A percentile compares a stretch with the other conserved stretches of the same genome.
Evolutionary conservation across 768 basidiomycete species (phyloP).

Genomic region (Lactarius hatsudake): DNA sequence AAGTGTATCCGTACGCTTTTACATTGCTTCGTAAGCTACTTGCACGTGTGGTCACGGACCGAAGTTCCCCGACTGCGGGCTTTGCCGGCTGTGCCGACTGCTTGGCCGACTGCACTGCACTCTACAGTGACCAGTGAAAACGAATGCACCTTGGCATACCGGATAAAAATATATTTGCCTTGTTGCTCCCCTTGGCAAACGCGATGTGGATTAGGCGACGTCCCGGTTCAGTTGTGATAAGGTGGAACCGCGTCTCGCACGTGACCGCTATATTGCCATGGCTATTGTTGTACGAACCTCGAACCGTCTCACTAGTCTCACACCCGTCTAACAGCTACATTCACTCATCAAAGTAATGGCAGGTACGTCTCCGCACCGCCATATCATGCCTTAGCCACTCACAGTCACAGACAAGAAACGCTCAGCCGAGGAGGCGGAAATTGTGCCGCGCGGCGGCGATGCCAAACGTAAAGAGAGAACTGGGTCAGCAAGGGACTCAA

Average conservation of each 20-base stretch:
- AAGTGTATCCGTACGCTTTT: too few species aligned
- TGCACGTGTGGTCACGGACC: too few species aligned
- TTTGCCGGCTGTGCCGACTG: too few species aligned
- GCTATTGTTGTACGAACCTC: slow-evolving; percentile 1
- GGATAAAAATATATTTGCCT: slow-evolving; percentile 40
- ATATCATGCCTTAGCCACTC: background rate
- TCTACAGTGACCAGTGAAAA: background rate
- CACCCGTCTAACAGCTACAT: background rate
- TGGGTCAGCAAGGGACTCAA: slow-evolving; percentile 7
- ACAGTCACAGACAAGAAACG: slow-evolving; percentile 14
- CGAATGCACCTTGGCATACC: slow-evolving; percentile 38
- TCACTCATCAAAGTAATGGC: background rate
- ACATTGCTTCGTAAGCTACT: too few species aligned
- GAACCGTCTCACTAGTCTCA: background rate
- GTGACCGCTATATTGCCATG: background rate
- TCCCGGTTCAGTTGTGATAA: too few species aligned
- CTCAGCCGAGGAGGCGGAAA: slow-evolving; percentile 17
- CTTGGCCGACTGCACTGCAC: too few species aligned
- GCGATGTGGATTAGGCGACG: too few species aligned
- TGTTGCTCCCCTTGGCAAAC: too few species aligned
- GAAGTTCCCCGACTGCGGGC: too few species aligned
- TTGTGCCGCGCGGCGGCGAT: slow-evolving; percentile 4
- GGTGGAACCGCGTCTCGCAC: too few species aligned
- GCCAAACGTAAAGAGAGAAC: slow-evolving; percentile 11
- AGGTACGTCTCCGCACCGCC: background rate